phyloP scores from a whole-genome alignment of 116 monocot genomes.

The Posidonia oceanica region DNA sequence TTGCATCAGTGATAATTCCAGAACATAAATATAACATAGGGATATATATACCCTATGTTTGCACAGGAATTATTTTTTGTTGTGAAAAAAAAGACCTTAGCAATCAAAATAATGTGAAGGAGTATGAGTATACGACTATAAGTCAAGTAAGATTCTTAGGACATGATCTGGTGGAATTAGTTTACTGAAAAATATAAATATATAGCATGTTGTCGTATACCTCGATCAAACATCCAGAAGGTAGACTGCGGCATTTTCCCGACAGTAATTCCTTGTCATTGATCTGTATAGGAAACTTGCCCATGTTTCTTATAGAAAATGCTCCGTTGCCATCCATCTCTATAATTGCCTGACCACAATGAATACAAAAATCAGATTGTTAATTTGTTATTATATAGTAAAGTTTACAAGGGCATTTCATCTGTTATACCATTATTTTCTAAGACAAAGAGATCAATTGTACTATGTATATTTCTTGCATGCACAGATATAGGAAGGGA shows the following conservation, averaged over 20 bases:
- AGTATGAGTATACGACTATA: too few relatives aligned
- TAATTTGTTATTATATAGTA: neutral
- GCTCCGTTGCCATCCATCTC: neutral
- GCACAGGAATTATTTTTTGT: too few relatives aligned
- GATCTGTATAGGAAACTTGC: neutral
- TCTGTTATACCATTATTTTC: too few relatives aligned
- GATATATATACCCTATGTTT: neutral
- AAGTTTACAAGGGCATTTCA: too few relatives aligned
- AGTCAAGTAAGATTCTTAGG: too few relatives aligned
- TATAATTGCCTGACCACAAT: slow-evolving; percentile 2
- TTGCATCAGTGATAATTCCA: too few relatives aligned
- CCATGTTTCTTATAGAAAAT: neutral
- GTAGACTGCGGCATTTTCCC: neutral
- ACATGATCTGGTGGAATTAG: too few relatives aligned
- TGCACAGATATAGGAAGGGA: too few relatives aligned
- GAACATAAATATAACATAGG: too few relatives aligned
- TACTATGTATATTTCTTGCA: too few relatives aligned
- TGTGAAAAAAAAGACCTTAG: neutral
- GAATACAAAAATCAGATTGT: neutral
- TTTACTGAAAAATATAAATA: too few relatives aligned
- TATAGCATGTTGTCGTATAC: neutral
- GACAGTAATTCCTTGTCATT: neutral
- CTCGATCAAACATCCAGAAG: slow-evolving; percentile 1
- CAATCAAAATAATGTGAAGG: neutral
- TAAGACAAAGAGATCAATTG: too few relatives aligned